phyloP scores from a whole-genome alignment of 2,329 filamentous ascomycete genomes.

The Raffaelea albimanens region DNA sequence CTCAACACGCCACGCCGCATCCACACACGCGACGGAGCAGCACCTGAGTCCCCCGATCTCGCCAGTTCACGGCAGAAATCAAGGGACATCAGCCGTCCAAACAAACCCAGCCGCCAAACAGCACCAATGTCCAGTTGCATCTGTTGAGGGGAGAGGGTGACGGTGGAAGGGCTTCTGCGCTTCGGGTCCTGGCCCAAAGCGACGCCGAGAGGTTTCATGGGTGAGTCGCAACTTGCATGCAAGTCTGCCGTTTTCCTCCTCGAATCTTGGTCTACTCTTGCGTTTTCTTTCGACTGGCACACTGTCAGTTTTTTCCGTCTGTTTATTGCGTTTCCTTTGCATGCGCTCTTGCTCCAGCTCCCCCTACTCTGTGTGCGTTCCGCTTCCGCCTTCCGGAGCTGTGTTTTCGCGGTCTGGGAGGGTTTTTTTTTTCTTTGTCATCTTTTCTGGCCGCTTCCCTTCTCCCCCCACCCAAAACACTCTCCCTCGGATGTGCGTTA shows the following conservation, averaged over 20 bases:
- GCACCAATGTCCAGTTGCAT: slow-evolving; percentile 10
- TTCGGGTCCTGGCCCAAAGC: slow-evolving; percentile 3
- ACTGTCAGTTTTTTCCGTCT: too few relatives aligned
- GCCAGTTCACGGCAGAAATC: not conserved
- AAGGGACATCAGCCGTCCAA: not conserved
- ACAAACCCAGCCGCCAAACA: not conserved
- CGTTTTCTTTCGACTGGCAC: too few relatives aligned
- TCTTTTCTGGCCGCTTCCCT: too few relatives aligned
- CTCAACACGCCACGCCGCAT: not conserved
- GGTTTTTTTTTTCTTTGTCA: too few relatives aligned
- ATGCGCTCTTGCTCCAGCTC: too few relatives aligned
- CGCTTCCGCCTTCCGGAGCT: too few relatives aligned
- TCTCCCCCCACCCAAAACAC: too few relatives aligned
- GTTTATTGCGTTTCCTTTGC: too few relatives aligned
- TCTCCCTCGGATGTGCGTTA: too few relatives aligned
- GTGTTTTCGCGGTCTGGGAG: too few relatives aligned
- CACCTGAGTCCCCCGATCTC: not conserved
- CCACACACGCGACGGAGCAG: too few relatives aligned
- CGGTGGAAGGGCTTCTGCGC: slow-evolving; percentile 5
- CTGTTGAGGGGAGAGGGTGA: slow-evolving; percentile 7
- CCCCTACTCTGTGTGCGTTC: not conserved
- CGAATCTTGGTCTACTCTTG: not conserved
- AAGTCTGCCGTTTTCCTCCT: not conserved
- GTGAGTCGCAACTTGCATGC: slow-evolving; percentile 6
- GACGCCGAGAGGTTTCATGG: slow-evolving; percentile 1